phyloP scores from a whole-genome alignment of 768 basidiomycete genomes.

The Floccularia luteovirens region DNA sequence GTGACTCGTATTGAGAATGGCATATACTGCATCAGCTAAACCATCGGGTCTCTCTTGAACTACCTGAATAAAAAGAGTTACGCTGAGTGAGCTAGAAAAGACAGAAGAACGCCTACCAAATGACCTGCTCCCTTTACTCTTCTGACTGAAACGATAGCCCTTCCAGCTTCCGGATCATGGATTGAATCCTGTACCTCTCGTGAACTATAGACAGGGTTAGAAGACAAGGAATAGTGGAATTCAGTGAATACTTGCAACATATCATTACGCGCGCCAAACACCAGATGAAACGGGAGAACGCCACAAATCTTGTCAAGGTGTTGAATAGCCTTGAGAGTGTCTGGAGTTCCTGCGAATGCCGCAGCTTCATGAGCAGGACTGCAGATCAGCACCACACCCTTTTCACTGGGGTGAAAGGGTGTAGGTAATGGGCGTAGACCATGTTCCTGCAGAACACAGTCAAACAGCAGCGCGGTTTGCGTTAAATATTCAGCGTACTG shows the following conservation, averaged over 20 bases:
- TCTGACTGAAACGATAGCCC: not conserved
- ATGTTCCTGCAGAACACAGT: conserved; percentile 1
- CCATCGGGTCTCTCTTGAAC: not conserved
- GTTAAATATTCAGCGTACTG: conserved; percentile 6
- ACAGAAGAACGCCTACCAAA: not conserved
- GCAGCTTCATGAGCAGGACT: not conserved
- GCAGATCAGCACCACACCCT: not conserved
- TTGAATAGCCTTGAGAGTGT: not conserved
- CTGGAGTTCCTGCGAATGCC: not conserved
- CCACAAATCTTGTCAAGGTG: not conserved
- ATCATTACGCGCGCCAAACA: not conserved
- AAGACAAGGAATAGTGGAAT: not conserved
- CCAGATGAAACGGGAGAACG: not conserved
- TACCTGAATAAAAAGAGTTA: not conserved
- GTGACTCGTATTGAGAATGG: not conserved
- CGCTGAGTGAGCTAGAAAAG: not conserved
- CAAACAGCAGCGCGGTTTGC: not conserved
- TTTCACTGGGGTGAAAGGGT: not conserved
- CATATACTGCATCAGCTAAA: not conserved
- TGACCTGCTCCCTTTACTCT: not conserved
- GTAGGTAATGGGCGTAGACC: conserved; percentile 3
- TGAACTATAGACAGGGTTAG: not conserved
- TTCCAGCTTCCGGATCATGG: not conserved
- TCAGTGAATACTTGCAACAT: not conserved
- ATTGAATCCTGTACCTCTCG: not conserved